phyloP scores from a whole-genome alignment of 2,329 filamentous ascomycete genomes.

The Bipolaris sorokiniana region DNA sequence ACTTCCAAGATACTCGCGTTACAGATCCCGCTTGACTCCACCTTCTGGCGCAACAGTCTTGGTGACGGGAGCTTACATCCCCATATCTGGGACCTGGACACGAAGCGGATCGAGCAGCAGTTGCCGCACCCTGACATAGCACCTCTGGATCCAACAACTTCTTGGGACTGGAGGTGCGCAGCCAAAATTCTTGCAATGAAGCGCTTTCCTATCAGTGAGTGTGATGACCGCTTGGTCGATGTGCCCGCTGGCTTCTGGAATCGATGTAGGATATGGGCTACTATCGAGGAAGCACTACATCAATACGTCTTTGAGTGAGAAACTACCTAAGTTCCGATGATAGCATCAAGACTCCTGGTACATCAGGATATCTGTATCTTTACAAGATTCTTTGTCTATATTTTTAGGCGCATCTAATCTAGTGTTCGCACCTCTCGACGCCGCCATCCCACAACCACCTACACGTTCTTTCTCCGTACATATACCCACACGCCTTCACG shows the following conservation, averaged over 20 bases:
- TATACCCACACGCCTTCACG: background rate
- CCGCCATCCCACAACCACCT: background rate
- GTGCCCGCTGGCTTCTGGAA: conserved; percentile 34
- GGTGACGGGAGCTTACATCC: conserved; percentile 26
- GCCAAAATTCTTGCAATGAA: conserved; percentile 25
- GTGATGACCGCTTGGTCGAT: conserved; percentile 17
- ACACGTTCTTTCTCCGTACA: background rate
- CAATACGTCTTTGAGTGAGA: background rate
- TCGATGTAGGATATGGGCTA: conserved; percentile 35
- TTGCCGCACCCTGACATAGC: background rate
- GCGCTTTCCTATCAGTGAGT: conserved; percentile 16
- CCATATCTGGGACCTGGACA: conserved; percentile 36
- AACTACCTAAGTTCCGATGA: background rate
- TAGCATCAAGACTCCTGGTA: background rate
- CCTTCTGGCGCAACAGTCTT: conserved; percentile 35
- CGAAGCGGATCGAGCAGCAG: conserved; percentile 13
- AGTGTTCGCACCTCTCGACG: background rate
- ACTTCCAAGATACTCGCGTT: conserved; percentile 25
- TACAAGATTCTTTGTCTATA: background rate
- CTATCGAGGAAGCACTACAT: conserved; percentile 24
- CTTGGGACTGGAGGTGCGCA: conserved; percentile 27
- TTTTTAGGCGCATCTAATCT: background rate
- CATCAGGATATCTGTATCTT: background rate
- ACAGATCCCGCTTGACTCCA: conserved; percentile 29
- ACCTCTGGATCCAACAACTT: conserved; percentile 1